Evolutionary conservation across 257 asterid species (phyloP).

Genomic region (Buddleja alternifolia): DNA sequence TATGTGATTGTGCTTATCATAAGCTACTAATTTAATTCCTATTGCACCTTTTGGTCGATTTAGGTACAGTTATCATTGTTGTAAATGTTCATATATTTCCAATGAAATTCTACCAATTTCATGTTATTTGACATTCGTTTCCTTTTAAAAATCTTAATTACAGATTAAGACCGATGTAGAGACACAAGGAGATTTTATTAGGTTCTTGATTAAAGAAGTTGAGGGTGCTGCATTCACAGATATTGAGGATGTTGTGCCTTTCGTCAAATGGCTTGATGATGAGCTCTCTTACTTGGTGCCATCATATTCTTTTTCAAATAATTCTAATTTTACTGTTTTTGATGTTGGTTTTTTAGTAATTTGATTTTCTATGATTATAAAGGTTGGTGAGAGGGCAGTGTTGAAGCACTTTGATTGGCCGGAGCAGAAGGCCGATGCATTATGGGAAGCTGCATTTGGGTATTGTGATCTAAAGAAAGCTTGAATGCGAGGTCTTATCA

Average conservation of each 20-base stretch:
- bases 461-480: too few species aligned
- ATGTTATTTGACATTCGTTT: slow-evolving; percentile 21
- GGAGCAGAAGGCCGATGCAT: too few species aligned
- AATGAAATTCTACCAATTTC: slow-evolving; percentile 8
- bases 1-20: slow-evolving; percentile 21
- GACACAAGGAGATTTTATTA: too few species aligned
- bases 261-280: too few species aligned
- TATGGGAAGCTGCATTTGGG: too few species aligned
- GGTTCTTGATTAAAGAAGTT: too few species aligned
- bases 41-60: background rate
- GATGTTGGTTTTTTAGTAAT: slow-evolving; percentile 49
- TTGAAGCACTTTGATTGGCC: too few species aligned
- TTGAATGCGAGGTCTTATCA: too few species aligned
- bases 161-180: slow-evolving; percentile 87
- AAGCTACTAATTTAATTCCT: slow-evolving; percentile 10
- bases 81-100: slow-evolving; percentile 3
- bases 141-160: slow-evolving; percentile 11
- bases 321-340: background rate
- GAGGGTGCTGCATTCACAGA: too few species aligned
- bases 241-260: too few species aligned
- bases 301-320: background rate
- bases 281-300: slow-evolving; percentile 71
- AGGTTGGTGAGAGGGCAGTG: too few species aligned
- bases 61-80: slow-evolving; percentile 3
- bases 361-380: too few species aligned